Evolutionary conservation across 768 basidiomycete genomes (phyloP).

Genomic region (Tylopilus balloui): DNA sequence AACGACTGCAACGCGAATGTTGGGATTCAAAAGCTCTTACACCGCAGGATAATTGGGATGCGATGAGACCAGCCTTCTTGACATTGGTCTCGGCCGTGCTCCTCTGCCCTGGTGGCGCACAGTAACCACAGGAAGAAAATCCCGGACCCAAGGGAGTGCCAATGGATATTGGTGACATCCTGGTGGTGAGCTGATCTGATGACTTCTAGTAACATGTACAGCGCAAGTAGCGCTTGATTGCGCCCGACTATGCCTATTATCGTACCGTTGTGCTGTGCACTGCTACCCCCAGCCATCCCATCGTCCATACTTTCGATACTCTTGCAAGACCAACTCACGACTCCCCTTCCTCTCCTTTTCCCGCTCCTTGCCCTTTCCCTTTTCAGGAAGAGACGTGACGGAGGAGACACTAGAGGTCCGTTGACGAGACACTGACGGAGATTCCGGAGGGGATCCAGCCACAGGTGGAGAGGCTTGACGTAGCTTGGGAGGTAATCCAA

Average conservation of each 20-base stretch:
- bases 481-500: constrained; percentile 52
- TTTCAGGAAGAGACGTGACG: constrained; percentile 40
- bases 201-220: background rate
- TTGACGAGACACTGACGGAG: constrained; percentile 36
- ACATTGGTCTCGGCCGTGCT: constrained; percentile 39
- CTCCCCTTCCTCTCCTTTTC: constrained; percentile 54
- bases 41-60: constrained; percentile 49
- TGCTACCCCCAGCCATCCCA: constrained; percentile 85
- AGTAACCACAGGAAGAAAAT: constrained; percentile 62
- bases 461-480: constrained; percentile 16
- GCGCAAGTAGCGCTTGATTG: background rate
- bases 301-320: constrained; percentile 77
- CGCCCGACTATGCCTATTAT: background rate
- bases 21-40: constrained; percentile 28
- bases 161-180: constrained; percentile 27
- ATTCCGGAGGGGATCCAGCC: constrained; percentile 43
- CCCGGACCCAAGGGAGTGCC: constrained; percentile 25
- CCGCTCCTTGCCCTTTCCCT: constrained; percentile 54
- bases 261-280: background rate
- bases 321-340: constrained; percentile 63
- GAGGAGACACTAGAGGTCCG: constrained; percentile 58
- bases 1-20: background rate
- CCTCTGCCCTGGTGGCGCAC: constrained; percentile 49
- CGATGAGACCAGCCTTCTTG: constrained; percentile 46
- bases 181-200: background rate